Evolutionary conservation across 768 basidiomycete genomes (phyloP).

Genomic region (Pulveroboletus sp.): DNA sequence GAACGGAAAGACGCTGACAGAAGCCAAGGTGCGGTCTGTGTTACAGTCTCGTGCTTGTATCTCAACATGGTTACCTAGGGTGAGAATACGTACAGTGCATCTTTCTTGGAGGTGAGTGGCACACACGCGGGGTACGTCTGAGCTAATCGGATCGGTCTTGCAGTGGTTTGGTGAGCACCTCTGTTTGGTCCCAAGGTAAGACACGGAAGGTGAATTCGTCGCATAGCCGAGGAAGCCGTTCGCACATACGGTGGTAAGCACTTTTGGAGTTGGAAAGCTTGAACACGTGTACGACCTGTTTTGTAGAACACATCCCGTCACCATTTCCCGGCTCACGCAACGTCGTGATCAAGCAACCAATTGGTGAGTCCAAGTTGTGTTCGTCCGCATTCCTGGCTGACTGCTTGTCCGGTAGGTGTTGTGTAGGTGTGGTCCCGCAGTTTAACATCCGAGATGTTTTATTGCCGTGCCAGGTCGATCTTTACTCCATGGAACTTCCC

Average conservation of each 20-base stretch:
- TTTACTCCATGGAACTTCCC: constrained; percentile 93
- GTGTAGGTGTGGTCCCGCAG: constrained; percentile 33
- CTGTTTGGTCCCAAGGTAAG: neutral
- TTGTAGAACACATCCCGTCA: constrained; percentile 77
- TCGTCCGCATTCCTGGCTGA: constrained; percentile 31
- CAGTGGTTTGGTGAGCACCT: constrained; percentile 73
- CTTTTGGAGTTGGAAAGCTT: neutral
- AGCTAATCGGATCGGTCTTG: constrained; percentile 2
- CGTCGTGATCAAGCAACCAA: constrained; percentile 89
- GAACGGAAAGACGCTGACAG: constrained; percentile 88
- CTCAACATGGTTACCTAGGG: constrained; percentile 38
- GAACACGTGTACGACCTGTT: neutral
- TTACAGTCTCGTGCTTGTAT: neutral
- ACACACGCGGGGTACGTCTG: neutral
- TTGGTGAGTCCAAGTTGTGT: constrained; percentile 50
- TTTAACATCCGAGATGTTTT: neutral
- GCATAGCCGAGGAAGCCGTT: constrained; percentile 83
- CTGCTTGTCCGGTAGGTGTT: constrained; percentile 33
- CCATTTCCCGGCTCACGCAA: constrained; percentile 66
- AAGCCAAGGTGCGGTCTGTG: constrained; percentile 57
- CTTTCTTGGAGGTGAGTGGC: constrained; percentile 67
- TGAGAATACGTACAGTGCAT: constrained; percentile 81
- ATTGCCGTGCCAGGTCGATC: constrained; percentile 51
- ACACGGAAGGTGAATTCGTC: constrained; percentile 1
- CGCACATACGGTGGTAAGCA: constrained; percentile 80